A percentile compares a stretch with the other conserved stretches of the same genome.
phyloP scores from a whole-genome alignment of 768 basidiomycete species.

The Mycena albidolilacea region DNA sequence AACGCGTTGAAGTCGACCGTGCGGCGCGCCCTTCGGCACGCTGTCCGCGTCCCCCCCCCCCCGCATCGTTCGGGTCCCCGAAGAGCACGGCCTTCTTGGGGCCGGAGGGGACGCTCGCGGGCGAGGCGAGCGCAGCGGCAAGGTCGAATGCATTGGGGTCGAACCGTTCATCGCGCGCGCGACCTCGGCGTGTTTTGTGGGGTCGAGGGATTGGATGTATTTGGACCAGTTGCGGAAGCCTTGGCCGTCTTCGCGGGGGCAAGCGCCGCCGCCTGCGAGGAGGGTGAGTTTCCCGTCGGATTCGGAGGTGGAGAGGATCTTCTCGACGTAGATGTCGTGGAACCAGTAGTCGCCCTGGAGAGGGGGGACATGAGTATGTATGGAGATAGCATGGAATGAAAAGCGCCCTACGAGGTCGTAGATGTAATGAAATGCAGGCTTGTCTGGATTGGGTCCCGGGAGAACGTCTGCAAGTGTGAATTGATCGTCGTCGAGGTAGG shows the following conservation, averaged over 20 bases:
- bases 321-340: slow-evolving; percentile 33
- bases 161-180: slow-evolving; percentile 27
- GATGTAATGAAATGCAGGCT: slow-evolving; percentile 21
- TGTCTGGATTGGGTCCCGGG: slow-evolving; percentile 9
- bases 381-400: no score
- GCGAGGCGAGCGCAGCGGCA: slow-evolving; percentile 31
- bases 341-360: slow-evolving; percentile 30
- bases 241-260: slow-evolving; percentile 33
- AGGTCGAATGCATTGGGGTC: slow-evolving; percentile 26
- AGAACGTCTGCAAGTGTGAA: slow-evolving; percentile 26
- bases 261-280: slow-evolving; percentile 32
- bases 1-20: slow-evolving; percentile 22
- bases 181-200: slow-evolving; percentile 26
- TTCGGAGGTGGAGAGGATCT: slow-evolving; percentile 15
- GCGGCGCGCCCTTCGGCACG: slow-evolving; percentile 30
- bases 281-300: slow-evolving; percentile 28
- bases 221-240: slow-evolving; percentile 27
- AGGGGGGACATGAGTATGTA: not conserved
- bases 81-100: slow-evolving; percentile 21
- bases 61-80: slow-evolving; percentile 14
- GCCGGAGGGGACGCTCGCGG: slow-evolving; percentile 31
- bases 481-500: slow-evolving; percentile 30
- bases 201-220: slow-evolving; percentile 14
- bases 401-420: no score
- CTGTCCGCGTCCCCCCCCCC: slow-evolving; percentile 9